Evolutionary conservation across 2,329 filamentous ascomycete species (phyloP), one percentile per base, ranked within the genome.

Genomic region (Claviceps purpurea): DNA sequence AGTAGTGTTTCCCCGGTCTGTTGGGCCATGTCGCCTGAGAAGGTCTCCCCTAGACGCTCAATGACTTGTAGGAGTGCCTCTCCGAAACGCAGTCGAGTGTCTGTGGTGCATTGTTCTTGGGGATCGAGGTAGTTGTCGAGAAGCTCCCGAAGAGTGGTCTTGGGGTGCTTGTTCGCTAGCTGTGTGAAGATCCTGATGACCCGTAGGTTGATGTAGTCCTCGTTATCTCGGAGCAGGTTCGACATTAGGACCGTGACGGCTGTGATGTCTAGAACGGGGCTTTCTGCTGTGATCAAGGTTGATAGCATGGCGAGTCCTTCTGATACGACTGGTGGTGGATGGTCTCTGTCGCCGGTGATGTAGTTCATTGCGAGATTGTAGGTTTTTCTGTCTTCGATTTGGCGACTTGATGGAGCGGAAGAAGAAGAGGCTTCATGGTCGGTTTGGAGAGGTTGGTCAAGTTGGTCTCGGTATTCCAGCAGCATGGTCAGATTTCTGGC

Each of bases 181-280:
- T 79, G 75, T 0, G 77, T 76, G 54, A 87, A 79, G 1, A 83
- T 73, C 55, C 79, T 80, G 55, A 89, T 78, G 16, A 81, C 77
- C n/a, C 79, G 75, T 2, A 84, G 70, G 59, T 85, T 84, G 55
- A 88, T 81, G 61, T 84, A 89, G 52, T 86, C 83, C 52, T 89
- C 85, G 5, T 74, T 70, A 48, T 86, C 82, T 54, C 76, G 74
- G 1, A 88, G 69, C 0, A 87, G 71, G 10, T 76, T 79, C 1
- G 81, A 79, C 50, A 88, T 70, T 1, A 87, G 71, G 5, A 84
- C 76, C 0, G 84, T 70, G 3, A 81, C 71, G 1, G 81, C 76
- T 0, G 79, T 79, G n/a, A 88, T 74, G 60, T 89, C 84, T 16
- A 89, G 63, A 10, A 83, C 70, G 0, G 81, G 65, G 43, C 79